Percentiles rank a stretch among this genome's conserved stretches.
phyloP scores from a whole-genome alignment of 441 rosid genomes.

The Bruguiera hainesii region DNA sequence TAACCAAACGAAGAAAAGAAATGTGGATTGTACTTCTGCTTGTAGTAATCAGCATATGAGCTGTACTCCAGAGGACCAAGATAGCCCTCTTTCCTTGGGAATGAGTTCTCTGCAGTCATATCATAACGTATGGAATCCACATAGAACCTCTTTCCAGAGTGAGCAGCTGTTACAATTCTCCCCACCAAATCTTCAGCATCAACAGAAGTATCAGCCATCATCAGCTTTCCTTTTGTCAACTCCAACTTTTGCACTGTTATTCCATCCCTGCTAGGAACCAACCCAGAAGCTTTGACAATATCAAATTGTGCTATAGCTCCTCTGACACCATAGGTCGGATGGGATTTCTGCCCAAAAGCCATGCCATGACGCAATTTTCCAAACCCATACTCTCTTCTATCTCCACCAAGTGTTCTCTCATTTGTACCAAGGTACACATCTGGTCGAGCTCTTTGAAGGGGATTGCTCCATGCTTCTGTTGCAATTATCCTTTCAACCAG shows the following conservation, averaged over 20 bases:
- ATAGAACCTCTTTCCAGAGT: constrained; percentile 98
- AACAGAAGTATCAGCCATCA: constrained; percentile 80
- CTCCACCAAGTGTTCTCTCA: constrained; percentile 99
- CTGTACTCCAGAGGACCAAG: constrained; percentile 98
- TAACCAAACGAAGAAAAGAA: constrained; percentile 4
- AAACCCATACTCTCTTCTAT: constrained; percentile 98
- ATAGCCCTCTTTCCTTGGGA: constrained; percentile 99
- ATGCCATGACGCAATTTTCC: constrained; percentile 93
- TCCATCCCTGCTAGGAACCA: constrained; percentile 67
- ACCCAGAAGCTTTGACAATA: constrained; percentile 91
- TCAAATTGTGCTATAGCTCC: constrained; percentile 98
- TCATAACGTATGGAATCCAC: constrained; percentile 87
- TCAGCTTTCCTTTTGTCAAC: constrained; percentile 53
- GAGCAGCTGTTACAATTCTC: constrained; percentile 95
- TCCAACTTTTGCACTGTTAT: constrained; percentile 36
- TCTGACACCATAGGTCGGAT: constrained; percentile 98
- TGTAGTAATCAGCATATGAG: constrained; percentile 93
- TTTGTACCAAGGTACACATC: constrained; percentile 99
- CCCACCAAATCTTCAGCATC: constrained; percentile 66
- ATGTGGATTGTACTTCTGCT: constrained; percentile 71
- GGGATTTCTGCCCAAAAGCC: constrained; percentile 85
- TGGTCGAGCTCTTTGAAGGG: constrained; percentile 98
- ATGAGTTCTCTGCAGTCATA: constrained; percentile 94
- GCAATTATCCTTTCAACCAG: constrained; percentile 55
- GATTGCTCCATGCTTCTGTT: constrained; percentile 88